Conservation (phyloP, 2,329 filamentous ascomycete species). For the Trichoderma polysporum region DNA sequence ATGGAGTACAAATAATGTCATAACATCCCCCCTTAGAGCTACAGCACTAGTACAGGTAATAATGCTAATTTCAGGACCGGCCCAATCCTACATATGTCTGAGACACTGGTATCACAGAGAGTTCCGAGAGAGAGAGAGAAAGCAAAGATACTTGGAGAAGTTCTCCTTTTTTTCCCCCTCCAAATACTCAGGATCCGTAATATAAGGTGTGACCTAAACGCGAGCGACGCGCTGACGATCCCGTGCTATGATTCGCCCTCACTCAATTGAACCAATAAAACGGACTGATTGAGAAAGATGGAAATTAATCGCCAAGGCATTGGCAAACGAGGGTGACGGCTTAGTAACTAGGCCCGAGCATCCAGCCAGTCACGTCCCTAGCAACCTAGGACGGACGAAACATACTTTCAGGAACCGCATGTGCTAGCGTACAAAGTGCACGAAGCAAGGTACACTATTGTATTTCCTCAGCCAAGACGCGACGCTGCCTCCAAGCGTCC, state of each 20-base stretch:
- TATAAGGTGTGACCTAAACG: background rate
- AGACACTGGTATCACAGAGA: constrained; percentile 6
- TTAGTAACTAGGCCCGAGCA: background rate
- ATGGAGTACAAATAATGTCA: background rate
- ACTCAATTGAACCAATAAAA: background rate
- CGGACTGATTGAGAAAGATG: background rate
- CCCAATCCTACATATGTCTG: background rate
- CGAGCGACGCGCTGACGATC: background rate
- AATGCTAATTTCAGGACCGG: background rate
- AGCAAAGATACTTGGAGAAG: background rate
- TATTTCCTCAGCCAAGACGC: too few species aligned
- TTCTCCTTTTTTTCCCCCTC: background rate
- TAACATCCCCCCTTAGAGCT: background rate
- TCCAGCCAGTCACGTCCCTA: background rate
- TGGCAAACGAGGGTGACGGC: background rate
- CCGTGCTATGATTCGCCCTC: background rate
- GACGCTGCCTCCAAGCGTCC: too few species aligned
- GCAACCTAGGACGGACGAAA: background rate
- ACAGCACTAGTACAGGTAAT: background rate
- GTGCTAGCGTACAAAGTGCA: too few species aligned
- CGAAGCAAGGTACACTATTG: too few species aligned
- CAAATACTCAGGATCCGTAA: background rate
- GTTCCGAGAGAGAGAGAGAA: background rate
- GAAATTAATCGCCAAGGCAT: background rate
- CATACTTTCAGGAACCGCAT: background rate